Evolutionary conservation across 2,329 filamentous ascomycete genomes (phyloP), one percentile per base, ranked within the genome.

Genomic region (Aspergillus caelatus): DNA sequence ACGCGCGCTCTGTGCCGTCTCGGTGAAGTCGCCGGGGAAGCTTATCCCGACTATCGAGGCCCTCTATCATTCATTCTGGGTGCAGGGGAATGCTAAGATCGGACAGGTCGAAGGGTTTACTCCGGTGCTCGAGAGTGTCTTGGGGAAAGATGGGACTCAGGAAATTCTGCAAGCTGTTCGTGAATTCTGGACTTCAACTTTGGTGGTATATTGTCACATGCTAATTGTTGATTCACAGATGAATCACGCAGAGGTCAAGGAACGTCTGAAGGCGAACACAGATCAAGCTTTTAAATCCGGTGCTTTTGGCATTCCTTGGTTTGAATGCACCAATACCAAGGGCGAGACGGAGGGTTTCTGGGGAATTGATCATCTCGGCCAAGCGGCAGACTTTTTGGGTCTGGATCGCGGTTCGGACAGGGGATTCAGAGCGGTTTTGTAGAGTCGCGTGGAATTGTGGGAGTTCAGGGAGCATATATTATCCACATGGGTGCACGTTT

Each of bases 271-370:
- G 7, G 75, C 75, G 28, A 86, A 86, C 62, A 87, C 85, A 1
- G 79, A 86, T 16, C 66, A 72, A 57, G 84, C 85, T 1, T 78
- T 88, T 28, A 74, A 76, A 28, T 79, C 82, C 28, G 87, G 85
- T 1, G 85, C 84, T 1, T 89, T 89, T 78, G 87, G 87, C 1
- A 70, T 89, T 59, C 87, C 87, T 2, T 89, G 85, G 83, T 85
- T 87, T 70, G 75, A 79, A 73, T 86, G 85, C 59, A 85, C 81
- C 56, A 86, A 88, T 72, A 58, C 73, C 8, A 76, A 84, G 57
- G 86, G 86, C 0, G 74, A 84, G 69, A 85, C 73, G 43, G 85
- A 88, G 66, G 75, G 75, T 0, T 88, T 85, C 68, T 89, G 85
- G 84, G 87, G 87, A 0, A 82, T 89, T 16, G 86, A 89, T 77